Evolutionary conservation across 768 basidiomycete genomes (phyloP).

Genomic region (Podaxis sp.): DNA sequence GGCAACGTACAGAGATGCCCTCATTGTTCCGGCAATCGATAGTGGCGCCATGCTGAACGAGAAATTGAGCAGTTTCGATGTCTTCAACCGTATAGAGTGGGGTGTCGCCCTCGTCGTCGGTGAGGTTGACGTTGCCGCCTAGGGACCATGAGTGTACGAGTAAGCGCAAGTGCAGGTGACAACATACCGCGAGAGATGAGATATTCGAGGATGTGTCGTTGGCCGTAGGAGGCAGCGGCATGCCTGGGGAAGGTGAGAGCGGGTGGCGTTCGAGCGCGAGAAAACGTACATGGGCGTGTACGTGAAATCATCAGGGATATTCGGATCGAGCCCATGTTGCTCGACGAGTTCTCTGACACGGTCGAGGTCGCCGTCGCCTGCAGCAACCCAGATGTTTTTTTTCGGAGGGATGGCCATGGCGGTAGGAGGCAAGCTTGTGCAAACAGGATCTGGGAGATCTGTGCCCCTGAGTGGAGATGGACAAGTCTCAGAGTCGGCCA

Average conservation of each 20-base stretch:
- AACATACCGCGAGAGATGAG: conserved; percentile 66
- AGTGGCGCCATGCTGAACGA: conserved; percentile 77
- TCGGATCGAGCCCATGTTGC: conserved; percentile 52
- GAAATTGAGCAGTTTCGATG: conserved; percentile 71
- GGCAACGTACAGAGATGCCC: conserved; percentile 67
- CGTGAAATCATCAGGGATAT: conserved; percentile 66
- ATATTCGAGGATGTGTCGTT: conserved; percentile 72
- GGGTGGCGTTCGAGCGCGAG: conserved; percentile 15
- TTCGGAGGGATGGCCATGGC: conserved; percentile 21
- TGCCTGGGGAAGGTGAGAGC: conserved; percentile 53
- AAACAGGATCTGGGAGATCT: conserved; percentile 23
- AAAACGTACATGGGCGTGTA: conserved; percentile 77
- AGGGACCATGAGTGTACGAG: conserved; percentile 8
- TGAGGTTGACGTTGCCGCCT: conserved; percentile 88
- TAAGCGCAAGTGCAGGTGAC: conserved; percentile 8
- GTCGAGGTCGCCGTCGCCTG: conserved; percentile 84
- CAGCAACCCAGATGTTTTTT: conserved; percentile 92
- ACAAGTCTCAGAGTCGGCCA: conserved; percentile 14
- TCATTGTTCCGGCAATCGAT: conserved; percentile 64
- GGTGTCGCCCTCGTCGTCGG: conserved; percentile 87
- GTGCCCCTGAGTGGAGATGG: conserved; percentile 12
- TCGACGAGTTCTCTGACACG: conserved; percentile 69
- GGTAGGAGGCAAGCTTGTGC: conserved; percentile 19
- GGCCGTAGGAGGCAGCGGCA: conserved; percentile 92
- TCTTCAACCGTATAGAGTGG: conserved; percentile 90